A percentile compares a stretch with the other conserved stretches of the same genome.
Conservation (phyloP, 2,329 filamentous ascomycete species). For the Neodidymelliopsis sp. region DNA sequence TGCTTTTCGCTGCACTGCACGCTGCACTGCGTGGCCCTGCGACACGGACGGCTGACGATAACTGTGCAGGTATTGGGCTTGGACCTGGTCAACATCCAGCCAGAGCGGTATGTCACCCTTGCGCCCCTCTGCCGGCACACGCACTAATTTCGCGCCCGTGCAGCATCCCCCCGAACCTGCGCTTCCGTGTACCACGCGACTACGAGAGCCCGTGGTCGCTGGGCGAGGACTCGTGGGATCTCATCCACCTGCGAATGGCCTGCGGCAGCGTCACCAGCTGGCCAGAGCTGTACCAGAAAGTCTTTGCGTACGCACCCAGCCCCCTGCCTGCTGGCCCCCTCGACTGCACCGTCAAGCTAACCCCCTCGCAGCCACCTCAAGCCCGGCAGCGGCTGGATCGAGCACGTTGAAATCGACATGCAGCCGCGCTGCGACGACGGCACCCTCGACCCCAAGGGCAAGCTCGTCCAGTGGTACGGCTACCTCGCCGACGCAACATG, state of each 20-base stretch:
- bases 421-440: constrained; percentile 74
- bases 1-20: too few relatives aligned
- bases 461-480: constrained; percentile 73
- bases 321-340: background rate
- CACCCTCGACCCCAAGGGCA: constrained; percentile 64
- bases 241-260: constrained; percentile 84
- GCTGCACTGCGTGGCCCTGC: constrained; percentile 17
- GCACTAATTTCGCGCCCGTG: constrained; percentile 37
- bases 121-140: constrained; percentile 45
- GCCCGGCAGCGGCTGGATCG: constrained; percentile 77
- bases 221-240: constrained; percentile 74
- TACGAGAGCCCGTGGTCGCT: constrained; percentile 79
- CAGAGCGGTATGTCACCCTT: constrained; percentile 58
- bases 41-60: constrained; percentile 36
- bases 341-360: constrained; percentile 33
- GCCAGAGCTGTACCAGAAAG: constrained; percentile 75
- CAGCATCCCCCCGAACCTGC: constrained; percentile 75
- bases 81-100: constrained; percentile 69
- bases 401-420: constrained; percentile 91
- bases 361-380: constrained; percentile 70
- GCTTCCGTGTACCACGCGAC: constrained; percentile 73
- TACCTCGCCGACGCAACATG: constrained; percentile 73
- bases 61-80: constrained; percentile 61
- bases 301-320: constrained; percentile 65
- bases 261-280: constrained; percentile 80